Base-by-base conservation (phyloP, 305 asterid genomes). In the Fraxinus floribunda region DNA sequence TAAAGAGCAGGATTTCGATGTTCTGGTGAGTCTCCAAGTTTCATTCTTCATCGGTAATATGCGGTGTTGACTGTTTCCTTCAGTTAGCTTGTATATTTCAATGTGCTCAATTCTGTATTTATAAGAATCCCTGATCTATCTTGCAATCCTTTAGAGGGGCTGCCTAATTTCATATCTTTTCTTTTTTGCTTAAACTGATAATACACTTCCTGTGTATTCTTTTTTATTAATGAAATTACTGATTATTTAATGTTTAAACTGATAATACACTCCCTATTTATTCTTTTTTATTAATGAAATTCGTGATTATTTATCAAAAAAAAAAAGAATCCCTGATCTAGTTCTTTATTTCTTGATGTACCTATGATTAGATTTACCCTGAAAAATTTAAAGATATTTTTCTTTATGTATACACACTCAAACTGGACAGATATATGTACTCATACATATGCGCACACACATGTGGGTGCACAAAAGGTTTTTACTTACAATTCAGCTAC, bases 1-100 rank as follows among this genome's bases (percentile, higher is more conserved):
- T 46, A 96, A 96, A 89, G 99, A 96, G 89, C 97, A 92, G 89
- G 99, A 96, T 86, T 96, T 96, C 85, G 99, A 96, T 90, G 90
- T 88, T 86, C 89, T 96, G 91, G 99, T 96, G 81, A 91, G 97
- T 89, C 74, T 84, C 80, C 84, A 72, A 77, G 44, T 78, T 87
- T 64, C 55, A 79, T 78, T 60, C 76, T 74, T 55, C 79, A 72
- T 83, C 66, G 41, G 46, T 68, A 49, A 38, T 85, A 64, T 32
- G 62, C 4, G 34, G n/a, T 32, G 32, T 79, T 11, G 3, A 66
- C 36, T n/a, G 66, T 70, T 68, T 49, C 80, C 82, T 30, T 85
- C 38, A 41, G 55, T 70, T 76, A 13, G 35, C 74, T 77, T 78
- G 52, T 75, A 62, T 75, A 55, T 29, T 82, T 82, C 55, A n/a